Percentiles rank a stretch among this genome's conserved stretches.
Conservation (phyloP, 495 filamentous ascomycete species). For the Talaromyces liani region DNA sequence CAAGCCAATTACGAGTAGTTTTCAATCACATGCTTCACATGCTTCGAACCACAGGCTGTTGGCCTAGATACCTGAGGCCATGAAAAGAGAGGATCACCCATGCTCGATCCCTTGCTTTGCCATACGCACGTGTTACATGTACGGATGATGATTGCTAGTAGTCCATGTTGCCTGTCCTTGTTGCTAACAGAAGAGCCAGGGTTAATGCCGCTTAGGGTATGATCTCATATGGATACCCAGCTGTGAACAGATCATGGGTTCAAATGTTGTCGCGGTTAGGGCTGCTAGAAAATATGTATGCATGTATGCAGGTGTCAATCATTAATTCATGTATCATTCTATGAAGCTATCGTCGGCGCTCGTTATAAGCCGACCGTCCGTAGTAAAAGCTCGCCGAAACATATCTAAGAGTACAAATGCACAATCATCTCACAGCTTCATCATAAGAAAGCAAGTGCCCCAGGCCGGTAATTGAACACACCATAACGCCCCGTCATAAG, state of each 20-base stretch:
- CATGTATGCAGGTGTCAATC: neutral
- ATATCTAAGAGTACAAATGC: slow-evolving; percentile 3
- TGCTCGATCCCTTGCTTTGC: neutral
- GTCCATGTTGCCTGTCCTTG: neutral
- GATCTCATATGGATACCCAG: neutral
- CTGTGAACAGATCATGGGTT: too few species aligned
- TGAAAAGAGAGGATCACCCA: neutral
- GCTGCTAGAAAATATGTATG: neutral
- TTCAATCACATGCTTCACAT: neutral
- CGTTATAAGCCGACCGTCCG: neutral
- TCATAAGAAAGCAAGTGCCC: neutral
- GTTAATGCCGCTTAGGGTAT: neutral
- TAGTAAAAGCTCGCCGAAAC: neutral
- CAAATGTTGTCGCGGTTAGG: neutral
- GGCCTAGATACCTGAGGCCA: neutral
- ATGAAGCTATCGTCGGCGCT: neutral
- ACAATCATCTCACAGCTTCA: slow-evolving; percentile 1
- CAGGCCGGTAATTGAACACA: neutral
- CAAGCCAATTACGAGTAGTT: neutral
- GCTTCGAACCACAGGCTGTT: neutral
- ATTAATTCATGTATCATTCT: slow-evolving; percentile 4
- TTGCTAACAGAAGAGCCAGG: neutral
- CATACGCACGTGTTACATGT: neutral
- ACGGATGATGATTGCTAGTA: neutral
- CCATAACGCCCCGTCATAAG: slow-evolving; percentile 4